Evolutionary conservation across 139 green algal species (phyloP).

Genomic region (Micractinium conductrix): DNA sequence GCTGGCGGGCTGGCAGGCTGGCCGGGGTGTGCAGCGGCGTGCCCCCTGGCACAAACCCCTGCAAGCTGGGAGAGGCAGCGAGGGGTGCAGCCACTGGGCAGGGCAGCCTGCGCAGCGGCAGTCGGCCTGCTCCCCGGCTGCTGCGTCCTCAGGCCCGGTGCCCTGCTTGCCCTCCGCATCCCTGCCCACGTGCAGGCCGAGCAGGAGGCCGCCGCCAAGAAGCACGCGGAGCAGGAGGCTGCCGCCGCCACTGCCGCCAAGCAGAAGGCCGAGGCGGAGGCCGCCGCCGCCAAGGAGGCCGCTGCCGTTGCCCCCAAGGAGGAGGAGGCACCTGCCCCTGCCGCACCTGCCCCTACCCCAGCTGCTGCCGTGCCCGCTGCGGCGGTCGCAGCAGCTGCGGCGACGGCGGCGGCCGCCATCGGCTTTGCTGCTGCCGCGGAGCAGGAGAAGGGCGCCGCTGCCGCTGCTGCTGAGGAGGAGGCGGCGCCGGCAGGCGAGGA

Average conservation of each 20-base stretch:
- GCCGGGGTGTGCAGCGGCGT: neutral
- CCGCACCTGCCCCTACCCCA: neutral
- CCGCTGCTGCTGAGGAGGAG: too few relatives aligned
- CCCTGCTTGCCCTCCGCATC: too few relatives aligned
- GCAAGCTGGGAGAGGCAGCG: too few relatives aligned
- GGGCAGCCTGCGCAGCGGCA: too few relatives aligned
- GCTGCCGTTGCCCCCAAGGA: constrained; percentile 9
- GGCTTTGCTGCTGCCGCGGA: constrained; percentile 15
- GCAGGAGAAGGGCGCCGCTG: neutral
- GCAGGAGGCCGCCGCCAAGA: neutral
- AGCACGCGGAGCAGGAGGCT: neutral
- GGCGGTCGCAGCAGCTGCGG: constrained; percentile 26
- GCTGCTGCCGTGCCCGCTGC: neutral
- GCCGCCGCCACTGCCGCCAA: constrained; percentile 4
- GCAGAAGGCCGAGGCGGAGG: neutral
- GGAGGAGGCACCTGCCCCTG: neutral
- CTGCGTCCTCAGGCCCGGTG: too few relatives aligned
- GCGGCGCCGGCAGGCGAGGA: neutral
- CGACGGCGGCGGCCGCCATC: constrained; percentile 6
- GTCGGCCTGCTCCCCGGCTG: too few relatives aligned
- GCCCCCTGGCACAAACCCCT: too few relatives aligned
- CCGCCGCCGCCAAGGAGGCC: constrained; percentile 4
- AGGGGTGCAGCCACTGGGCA: too few relatives aligned
- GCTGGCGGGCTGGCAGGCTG: neutral
- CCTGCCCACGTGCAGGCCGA: neutral